Evolutionary conservation across 257 asterid species (phyloP).

Genomic region (Salvia hispanica): DNA sequence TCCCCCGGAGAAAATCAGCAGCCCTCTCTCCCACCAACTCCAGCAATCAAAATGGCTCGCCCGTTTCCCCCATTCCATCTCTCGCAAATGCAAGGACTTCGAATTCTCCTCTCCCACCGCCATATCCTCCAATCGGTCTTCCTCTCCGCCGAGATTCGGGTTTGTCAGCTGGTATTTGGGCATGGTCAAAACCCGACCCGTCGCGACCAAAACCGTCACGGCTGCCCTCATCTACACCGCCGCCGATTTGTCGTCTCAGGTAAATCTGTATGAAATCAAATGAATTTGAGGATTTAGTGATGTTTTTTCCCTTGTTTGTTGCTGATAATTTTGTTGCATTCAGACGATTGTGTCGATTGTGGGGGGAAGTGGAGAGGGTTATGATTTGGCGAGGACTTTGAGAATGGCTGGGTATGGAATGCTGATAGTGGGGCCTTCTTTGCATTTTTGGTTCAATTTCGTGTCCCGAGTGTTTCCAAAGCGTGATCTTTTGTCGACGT

Average conservation of each 20-base stretch:
- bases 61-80: slow-evolving; percentile 40
- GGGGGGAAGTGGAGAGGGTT: slow-evolving; percentile 35
- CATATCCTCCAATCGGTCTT: slow-evolving; percentile 11
- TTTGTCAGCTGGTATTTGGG: slow-evolving; percentile 70
- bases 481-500: slow-evolving; percentile 64
- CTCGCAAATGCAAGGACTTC: slow-evolving; percentile 35
- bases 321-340: not conserved
- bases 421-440: slow-evolving; percentile 49
- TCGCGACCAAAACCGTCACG: slow-evolving; percentile 71
- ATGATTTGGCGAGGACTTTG: slow-evolving; percentile 46
- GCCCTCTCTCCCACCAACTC: slow-evolving; percentile 15
- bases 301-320: not conserved
- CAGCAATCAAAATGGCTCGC: slow-evolving; percentile 47
- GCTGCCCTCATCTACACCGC: slow-evolving; percentile 67
- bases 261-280: not conserved
- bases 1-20: slow-evolving; percentile 24
- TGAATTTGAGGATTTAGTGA: too few relatives aligned
- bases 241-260: slow-evolving; percentile 89
- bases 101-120: slow-evolving; percentile 33
- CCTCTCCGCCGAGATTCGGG: slow-evolving; percentile 42
- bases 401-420: slow-evolving; percentile 60
- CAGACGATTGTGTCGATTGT: slow-evolving; percentile 43
- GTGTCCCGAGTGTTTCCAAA: slow-evolving; percentile 58
- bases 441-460: slow-evolving; percentile 62
- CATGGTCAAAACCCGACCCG: slow-evolving; percentile 63